Evolutionary conservation across 768 basidiomycete species (phyloP).

Genomic region (Suillus lakei): DNA sequence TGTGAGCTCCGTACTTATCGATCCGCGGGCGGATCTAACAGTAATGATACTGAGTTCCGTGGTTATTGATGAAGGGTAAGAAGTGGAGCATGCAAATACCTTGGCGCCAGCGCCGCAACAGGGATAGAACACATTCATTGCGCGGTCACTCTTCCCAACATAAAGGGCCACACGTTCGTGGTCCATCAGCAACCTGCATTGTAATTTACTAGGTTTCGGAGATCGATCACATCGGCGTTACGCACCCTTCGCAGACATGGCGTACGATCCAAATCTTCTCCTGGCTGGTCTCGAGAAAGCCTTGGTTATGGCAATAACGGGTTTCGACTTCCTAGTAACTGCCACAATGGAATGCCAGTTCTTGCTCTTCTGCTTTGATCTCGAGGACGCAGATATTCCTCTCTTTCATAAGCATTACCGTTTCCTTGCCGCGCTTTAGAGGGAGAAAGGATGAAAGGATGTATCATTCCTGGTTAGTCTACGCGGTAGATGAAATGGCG

Average conservation of each 20-base stretch:
- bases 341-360: conserved; percentile 64
- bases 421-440: conserved; percentile 54
- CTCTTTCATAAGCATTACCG: conserved; percentile 48
- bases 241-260: conserved; percentile 58
- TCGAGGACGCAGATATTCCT: conserved; percentile 64
- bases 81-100: neutral
- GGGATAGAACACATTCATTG: conserved; percentile 56
- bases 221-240: conserved; percentile 13
- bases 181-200: conserved; percentile 35
- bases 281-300: conserved; percentile 63
- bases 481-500: neutral
- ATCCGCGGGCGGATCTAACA: neutral
- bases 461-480: conserved; percentile 27
- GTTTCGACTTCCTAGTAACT: conserved; percentile 61
- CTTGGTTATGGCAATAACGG: conserved; percentile 69
- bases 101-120: neutral
- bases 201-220: neutral
- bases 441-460: conserved; percentile 55
- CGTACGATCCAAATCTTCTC: no score
- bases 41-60: neutral
- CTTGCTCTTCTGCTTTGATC: conserved; percentile 32
- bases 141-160: conserved; percentile 57
- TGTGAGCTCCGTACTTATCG: neutral
- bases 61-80: neutral
- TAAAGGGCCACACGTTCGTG: conserved; percentile 65